These are phyloP conservation scores for Favolaschia claudopus DNA, from an alignment of 768 basidiomycete species.

Conservation along the genomic window DNA sequence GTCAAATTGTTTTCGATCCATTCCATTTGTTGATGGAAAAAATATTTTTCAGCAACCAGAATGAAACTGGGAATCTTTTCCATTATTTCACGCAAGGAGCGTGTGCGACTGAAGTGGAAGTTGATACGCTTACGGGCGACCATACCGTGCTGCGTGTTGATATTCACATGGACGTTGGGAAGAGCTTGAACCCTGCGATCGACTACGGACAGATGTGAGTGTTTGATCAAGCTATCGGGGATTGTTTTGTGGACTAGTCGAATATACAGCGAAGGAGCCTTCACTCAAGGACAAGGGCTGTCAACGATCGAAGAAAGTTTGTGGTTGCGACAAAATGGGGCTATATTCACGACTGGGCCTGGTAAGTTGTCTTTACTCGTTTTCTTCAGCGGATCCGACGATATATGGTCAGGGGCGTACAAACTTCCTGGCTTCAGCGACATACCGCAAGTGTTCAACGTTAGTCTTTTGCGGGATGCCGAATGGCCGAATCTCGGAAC, in stretches of 20 bases:
- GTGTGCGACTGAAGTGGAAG: slow-evolving; percentile 26
- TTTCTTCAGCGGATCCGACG: neutral
- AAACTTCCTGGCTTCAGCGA: slow-evolving; percentile 30
- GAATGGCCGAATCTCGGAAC: slow-evolving; percentile 30
- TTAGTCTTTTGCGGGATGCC: slow-evolving; percentile 25
- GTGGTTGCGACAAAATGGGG: slow-evolving; percentile 29
- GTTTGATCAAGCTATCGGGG: neutral
- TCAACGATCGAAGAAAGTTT: slow-evolving; percentile 28
- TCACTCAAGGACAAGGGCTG: slow-evolving; percentile 26
- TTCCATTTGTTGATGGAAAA: too few relatives aligned
- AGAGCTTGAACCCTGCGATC: slow-evolving; percentile 22
- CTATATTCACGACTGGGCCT: slow-evolving; percentile 28
- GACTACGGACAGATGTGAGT: slow-evolving; percentile 28
- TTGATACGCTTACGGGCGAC: slow-evolving; percentile 28
- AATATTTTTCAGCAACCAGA: slow-evolving; percentile 23
- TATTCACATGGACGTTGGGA: slow-evolving; percentile 30
- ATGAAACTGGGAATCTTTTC: slow-evolving; percentile 30
- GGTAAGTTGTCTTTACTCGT: neutral
- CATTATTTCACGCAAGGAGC: slow-evolving; percentile 28
- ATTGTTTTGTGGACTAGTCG: neutral
- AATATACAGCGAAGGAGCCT: slow-evolving; percentile 21
- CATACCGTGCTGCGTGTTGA: slow-evolving; percentile 27
- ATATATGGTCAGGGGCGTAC: slow-evolving; percentile 16
- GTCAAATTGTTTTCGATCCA: too few relatives aligned
- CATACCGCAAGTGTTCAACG: slow-evolving; percentile 29